phyloP scores from a whole-genome alignment of 306 rosid species.

The Acmispon strigosus region DNA sequence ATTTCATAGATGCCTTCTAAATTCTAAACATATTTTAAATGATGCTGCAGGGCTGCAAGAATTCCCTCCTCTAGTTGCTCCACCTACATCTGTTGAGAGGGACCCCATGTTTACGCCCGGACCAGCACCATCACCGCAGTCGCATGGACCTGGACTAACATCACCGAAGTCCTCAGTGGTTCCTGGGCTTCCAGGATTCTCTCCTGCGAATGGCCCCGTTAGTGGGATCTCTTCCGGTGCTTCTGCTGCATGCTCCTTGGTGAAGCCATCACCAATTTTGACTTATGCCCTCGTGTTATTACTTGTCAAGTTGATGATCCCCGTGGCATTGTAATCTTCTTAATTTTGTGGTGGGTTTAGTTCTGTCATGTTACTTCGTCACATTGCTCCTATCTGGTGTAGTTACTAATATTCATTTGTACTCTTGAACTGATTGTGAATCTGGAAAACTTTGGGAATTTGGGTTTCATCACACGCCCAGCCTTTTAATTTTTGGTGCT shows the following conservation, averaged over 20 bases:
- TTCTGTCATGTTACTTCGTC: slow-evolving; percentile 11
- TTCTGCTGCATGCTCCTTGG: slow-evolving; percentile 59
- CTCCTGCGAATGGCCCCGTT: slow-evolving; percentile 63
- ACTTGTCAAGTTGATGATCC: slow-evolving; percentile 32
- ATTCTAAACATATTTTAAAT: slow-evolving; percentile 18
- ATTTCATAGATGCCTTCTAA: background rate
- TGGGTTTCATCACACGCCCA: slow-evolving; percentile 1
- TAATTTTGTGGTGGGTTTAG: slow-evolving; percentile 28
- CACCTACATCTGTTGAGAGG: slow-evolving; percentile 55
- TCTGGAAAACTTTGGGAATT: slow-evolving; percentile 22
- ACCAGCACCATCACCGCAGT: slow-evolving; percentile 73
- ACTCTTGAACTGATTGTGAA: slow-evolving; percentile 36
- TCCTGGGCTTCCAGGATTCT: slow-evolving; percentile 58
- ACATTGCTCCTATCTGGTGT: slow-evolving; percentile 22
- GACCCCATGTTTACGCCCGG: slow-evolving; percentile 59
- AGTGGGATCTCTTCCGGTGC: slow-evolving; percentile 47
- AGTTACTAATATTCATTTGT: slow-evolving; percentile 29
- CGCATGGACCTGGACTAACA: slow-evolving; percentile 34
- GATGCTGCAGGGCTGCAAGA: slow-evolving; percentile 56
- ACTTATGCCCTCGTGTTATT: slow-evolving; percentile 34
- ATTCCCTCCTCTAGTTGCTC: slow-evolving; percentile 77
- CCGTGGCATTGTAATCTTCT: slow-evolving; percentile 40
- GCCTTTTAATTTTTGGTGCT: slow-evolving; percentile 14
- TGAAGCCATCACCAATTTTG: slow-evolving; percentile 42
- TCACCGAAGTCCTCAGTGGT: slow-evolving; percentile 39